These are phyloP conservation scores for Trypanosoma brucei DNA, from an alignment of 208 protist genomes.

Conservation along the genomic window DNA sequence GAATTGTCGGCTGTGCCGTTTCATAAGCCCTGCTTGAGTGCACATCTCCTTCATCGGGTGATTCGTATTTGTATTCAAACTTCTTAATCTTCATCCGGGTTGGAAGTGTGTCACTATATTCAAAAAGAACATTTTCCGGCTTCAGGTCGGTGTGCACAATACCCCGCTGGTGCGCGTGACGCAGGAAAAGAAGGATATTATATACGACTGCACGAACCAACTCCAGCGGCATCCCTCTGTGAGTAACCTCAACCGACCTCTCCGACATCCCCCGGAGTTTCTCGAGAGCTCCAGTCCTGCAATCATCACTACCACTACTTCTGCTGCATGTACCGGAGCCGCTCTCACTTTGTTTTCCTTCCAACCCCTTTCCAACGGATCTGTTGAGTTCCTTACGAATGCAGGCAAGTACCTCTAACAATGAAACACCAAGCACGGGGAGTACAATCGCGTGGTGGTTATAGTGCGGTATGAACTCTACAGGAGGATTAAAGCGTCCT, in stretches of 20 bases:
- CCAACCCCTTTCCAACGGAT: neutral
- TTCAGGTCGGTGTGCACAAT: constrained; percentile 85
- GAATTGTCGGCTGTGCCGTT: neutral
- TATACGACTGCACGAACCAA: constrained; percentile 58
- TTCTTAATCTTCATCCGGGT: constrained; percentile 25
- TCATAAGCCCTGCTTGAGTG: neutral
- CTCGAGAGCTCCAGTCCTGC: too few relatives aligned
- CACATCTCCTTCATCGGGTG: constrained; percentile 26
- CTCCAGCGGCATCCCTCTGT: constrained; percentile 50
- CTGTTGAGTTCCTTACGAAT: constrained; percentile 15
- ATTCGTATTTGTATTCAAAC: constrained; percentile 8
- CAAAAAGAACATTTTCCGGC: constrained; percentile 83
- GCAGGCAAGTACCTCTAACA: constrained; percentile 46
- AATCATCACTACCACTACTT: too few relatives aligned
- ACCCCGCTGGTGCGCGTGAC: constrained; percentile 53
- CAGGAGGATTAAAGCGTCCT: constrained; percentile 52
- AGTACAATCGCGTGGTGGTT: constrained; percentile 71
- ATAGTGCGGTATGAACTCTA: constrained; percentile 65
- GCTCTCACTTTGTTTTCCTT: neutral
- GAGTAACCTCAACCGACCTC: constrained; percentile 27
- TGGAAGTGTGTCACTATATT: constrained; percentile 42
- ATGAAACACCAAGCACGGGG: constrained; percentile 63
- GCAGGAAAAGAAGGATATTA: constrained; percentile 70
- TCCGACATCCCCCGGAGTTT: too few relatives aligned
- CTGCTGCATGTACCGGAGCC: neutral